phyloP scores from a whole-genome alignment of 495 filamentous ascomycete species.

The Penicillium tannophilum region DNA sequence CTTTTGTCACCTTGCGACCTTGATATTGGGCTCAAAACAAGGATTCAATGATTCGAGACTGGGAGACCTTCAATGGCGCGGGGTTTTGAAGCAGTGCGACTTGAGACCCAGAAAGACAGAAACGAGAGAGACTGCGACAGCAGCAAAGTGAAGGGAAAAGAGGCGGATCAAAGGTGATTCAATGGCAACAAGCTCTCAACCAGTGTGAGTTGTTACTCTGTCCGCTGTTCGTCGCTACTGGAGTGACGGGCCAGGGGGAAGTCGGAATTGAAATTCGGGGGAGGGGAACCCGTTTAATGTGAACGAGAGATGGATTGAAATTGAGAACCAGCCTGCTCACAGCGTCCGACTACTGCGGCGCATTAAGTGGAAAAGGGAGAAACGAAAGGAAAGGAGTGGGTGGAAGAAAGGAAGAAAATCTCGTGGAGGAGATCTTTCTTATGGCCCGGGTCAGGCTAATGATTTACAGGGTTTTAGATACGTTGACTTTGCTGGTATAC shows the following conservation, averaged over 20 bases:
- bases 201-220: slow-evolving; percentile 28
- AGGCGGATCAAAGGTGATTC: slow-evolving; percentile 11
- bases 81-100: neutral
- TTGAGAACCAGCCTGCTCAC: slow-evolving; percentile 45
- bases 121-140: slow-evolving; percentile 6
- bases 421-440: slow-evolving; percentile 13
- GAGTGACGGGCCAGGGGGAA: slow-evolving; percentile 21
- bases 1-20: neutral
- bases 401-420: slow-evolving; percentile 19
- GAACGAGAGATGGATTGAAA: slow-evolving; percentile 7
- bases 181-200: slow-evolving; percentile 26
- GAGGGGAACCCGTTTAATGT: neutral
- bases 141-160: slow-evolving; percentile 12
- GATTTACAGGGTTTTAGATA: neutral
- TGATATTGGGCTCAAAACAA: no score
- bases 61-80: neutral
- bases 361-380: slow-evolving; percentile 29
- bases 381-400: slow-evolving; percentile 24
- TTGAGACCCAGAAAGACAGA: neutral
- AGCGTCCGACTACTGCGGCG: slow-evolving; percentile 45
- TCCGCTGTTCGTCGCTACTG: slow-evolving; percentile 22
- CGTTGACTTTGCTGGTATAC: neutral
- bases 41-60: neutral
- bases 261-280: slow-evolving; percentile 26
- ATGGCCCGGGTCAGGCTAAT: neutral